Evolutionary conservation across 805 yeast genomes (phyloP).

Genomic region (Schwanniomyces pseudopolymorphus): DNA sequence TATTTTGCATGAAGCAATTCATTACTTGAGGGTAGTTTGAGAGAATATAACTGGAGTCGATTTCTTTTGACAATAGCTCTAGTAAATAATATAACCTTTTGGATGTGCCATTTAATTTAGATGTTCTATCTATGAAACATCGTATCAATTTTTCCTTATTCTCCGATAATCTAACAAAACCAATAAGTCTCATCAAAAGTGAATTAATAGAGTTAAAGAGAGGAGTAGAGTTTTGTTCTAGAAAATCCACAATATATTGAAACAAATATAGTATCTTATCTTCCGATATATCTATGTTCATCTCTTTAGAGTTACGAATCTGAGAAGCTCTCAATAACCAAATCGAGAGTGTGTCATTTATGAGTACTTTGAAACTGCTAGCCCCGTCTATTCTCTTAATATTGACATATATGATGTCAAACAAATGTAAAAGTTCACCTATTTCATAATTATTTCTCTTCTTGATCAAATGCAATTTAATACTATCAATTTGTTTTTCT

Average conservation of each 20-base stretch:
- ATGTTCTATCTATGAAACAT: constrained; percentile 18
- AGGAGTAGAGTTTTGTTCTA: constrained; percentile 72
- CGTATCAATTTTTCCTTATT: constrained; percentile 19
- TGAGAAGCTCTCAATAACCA: constrained; percentile 63
- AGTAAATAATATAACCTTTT: constrained; percentile 62
- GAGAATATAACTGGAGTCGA: constrained; percentile 42
- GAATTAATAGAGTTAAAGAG: constrained; percentile 67
- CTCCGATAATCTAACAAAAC: constrained; percentile 26
- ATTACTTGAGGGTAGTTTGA: constrained; percentile 47
- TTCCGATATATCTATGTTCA: not conserved
- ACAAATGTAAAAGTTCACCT: not conserved
- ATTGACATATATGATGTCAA: not conserved
- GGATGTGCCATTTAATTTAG: constrained; percentile 18
- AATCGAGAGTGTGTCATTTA: constrained; percentile 62
- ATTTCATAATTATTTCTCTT: not conserved
- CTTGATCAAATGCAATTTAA: not conserved
- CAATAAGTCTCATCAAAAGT: constrained; percentile 53
- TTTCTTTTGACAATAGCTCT: constrained; percentile 53
- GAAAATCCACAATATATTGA: constrained; percentile 60
- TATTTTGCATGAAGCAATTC: constrained; percentile 44
- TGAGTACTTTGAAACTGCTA: constrained; percentile 29
- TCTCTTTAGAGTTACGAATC: constrained; percentile 7
- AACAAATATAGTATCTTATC: constrained; percentile 19
- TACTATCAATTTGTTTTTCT: not conserved
- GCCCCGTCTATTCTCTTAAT: not conserved